Conservation (phyloP, 2,329 filamentous ascomycete species). For the Fusarium odoratissimum region DNA sequence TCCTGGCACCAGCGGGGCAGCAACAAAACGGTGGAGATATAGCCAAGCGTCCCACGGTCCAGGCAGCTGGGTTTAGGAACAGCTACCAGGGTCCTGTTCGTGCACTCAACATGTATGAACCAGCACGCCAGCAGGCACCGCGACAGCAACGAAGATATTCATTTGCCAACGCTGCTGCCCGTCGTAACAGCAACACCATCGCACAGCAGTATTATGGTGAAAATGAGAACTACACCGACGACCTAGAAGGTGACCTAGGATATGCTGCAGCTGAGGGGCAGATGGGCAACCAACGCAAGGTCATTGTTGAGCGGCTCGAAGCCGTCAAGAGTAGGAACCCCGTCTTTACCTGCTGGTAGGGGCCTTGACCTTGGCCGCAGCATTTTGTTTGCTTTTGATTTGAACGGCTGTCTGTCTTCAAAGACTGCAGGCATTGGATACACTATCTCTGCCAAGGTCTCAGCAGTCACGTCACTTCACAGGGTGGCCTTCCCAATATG, state of each 20-base stretch:
- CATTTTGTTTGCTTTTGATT: neutral
- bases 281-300: constrained; percentile 90
- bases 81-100: constrained; percentile 58
- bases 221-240: constrained; percentile 74
- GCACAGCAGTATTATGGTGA: constrained; percentile 64
- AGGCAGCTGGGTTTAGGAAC: constrained; percentile 39
- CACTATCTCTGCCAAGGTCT: neutral
- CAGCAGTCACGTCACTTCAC: constrained; percentile 1
- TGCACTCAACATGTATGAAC: constrained; percentile 58
- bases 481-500: constrained; percentile 6
- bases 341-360: constrained; percentile 96
- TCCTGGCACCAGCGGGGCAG: constrained; percentile 25
- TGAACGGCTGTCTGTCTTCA: neutral
- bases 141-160: constrained; percentile 65
- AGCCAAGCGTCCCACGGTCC: constrained; percentile 38
- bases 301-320: constrained; percentile 96
- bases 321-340: constrained; percentile 95
- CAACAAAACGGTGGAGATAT: constrained; percentile 32
- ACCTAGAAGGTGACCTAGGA: constrained; percentile 90
- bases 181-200: constrained; percentile 62
- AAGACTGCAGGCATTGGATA: neutral
- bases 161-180: constrained; percentile 60
- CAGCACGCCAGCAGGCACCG: constrained; percentile 52
- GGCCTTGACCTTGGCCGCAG: constrained; percentile 4
- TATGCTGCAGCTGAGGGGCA: constrained; percentile 95